phyloP scores from a whole-genome alignment of 2,329 filamentous ascomycete genomes.

The Xylaria digitata region DNA sequence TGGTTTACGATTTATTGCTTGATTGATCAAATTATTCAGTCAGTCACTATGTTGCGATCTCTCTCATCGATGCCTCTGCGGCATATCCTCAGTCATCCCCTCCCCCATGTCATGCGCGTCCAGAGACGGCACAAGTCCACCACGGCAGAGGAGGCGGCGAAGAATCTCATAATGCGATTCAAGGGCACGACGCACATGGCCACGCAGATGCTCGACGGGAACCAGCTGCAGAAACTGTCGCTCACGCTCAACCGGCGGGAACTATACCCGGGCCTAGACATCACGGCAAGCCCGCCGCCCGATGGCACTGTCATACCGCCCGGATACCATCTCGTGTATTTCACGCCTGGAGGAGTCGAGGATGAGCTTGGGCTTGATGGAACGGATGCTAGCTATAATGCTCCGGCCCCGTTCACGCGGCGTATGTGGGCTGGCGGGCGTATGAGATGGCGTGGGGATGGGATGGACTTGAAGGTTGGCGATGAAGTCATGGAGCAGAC shows the following conservation, averaged over 20 bases:
- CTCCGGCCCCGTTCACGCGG: conserved; percentile 68
- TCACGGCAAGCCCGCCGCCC: conserved; percentile 36
- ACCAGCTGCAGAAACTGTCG: conserved; percentile 71
- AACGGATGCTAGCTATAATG: conserved; percentile 70
- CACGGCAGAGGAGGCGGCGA: conserved; percentile 12
- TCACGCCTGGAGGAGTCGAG: conserved; percentile 68
- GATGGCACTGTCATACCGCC: conserved; percentile 58
- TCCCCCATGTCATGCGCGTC: neutral
- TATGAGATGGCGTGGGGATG: conserved; percentile 59
- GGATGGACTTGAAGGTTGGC: conserved; percentile 40
- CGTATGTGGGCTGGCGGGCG: conserved; percentile 76
- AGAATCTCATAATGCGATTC: conserved; percentile 7
- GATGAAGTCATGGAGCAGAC: conserved; percentile 62
- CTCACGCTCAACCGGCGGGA: conserved; percentile 65
- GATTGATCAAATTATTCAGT: neutral
- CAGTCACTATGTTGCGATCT: conserved; percentile 13
- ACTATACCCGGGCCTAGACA: conserved; percentile 55
- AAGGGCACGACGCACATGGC: neutral
- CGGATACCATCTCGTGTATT: conserved; percentile 73
- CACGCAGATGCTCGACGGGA: conserved; percentile 67
- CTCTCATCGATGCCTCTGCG: neutral
- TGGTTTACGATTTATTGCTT: neutral
- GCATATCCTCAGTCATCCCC: neutral
- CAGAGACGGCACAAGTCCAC: conserved; percentile 10
- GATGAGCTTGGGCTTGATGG: conserved; percentile 67